Evolutionary conservation across 495 filamentous ascomycete species (phyloP).

Genomic region (Penicillium odoratum): DNA sequence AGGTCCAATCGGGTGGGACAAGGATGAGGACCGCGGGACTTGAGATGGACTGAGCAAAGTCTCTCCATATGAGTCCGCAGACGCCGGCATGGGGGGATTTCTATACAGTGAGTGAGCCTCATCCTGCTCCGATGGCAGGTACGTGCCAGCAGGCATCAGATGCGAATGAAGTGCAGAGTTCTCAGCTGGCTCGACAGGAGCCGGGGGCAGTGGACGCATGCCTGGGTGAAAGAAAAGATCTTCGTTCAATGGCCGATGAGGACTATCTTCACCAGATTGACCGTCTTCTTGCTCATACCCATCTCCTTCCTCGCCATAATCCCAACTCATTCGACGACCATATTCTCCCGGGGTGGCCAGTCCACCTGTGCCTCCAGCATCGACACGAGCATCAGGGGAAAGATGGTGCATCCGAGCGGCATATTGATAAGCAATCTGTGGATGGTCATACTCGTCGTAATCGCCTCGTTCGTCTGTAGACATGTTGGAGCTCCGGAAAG

Average conservation of each 20-base stretch:
- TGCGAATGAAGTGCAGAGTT: constrained; percentile 44
- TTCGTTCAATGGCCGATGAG: constrained; percentile 64
- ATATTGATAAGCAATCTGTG: constrained; percentile 46
- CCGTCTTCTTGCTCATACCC: constrained; percentile 52
- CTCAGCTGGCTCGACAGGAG: constrained; percentile 57
- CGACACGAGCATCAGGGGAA: constrained; percentile 58
- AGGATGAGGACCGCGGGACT: constrained; percentile 84
- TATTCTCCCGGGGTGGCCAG: constrained; percentile 69
- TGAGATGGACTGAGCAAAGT: constrained; percentile 45
- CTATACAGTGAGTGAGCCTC: constrained; percentile 42
- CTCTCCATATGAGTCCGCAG: constrained; percentile 49
- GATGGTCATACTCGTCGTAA: constrained; percentile 45
- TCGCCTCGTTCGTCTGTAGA: constrained; percentile 34
- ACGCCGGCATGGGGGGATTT: constrained; percentile 40
- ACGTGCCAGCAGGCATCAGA: constrained; percentile 58
- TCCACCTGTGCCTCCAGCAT: constrained; percentile 84
- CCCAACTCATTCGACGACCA: constrained; percentile 76
- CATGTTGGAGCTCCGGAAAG: constrained; percentile 39
- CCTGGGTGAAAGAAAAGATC: constrained; percentile 96
- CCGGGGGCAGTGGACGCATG: constrained; percentile 78
- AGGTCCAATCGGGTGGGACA: constrained; percentile 77
- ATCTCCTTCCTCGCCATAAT: constrained; percentile 81
- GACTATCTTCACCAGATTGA: constrained; percentile 53
- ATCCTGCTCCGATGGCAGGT: constrained; percentile 43
- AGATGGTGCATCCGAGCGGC: constrained; percentile 64